A percentile compares a stretch with the other conserved stretches of the same genome.
phyloP scores from a whole-genome alignment of 257 asterid species.

The Rehmannia glutinosa region DNA sequence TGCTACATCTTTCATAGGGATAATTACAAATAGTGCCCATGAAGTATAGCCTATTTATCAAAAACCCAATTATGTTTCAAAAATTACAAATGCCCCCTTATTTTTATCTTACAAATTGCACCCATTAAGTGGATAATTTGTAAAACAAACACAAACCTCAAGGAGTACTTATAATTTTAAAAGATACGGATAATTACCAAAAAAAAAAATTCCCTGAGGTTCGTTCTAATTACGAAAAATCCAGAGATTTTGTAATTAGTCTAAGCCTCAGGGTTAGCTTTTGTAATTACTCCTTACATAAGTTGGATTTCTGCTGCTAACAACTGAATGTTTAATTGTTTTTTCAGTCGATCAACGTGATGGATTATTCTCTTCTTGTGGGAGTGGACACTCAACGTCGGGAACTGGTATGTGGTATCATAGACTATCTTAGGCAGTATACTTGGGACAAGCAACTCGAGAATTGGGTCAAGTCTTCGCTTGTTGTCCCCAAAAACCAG shows the following conservation, averaged over 20 bases:
- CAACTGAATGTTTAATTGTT: not conserved
- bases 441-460: conserved; percentile 98
- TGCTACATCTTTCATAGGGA: too few relatives aligned
- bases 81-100: too few relatives aligned
- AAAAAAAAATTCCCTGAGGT: too few relatives aligned
- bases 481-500: conserved; percentile 76
- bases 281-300: not conserved
- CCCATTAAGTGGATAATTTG: too few relatives aligned
- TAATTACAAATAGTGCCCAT: not conserved
- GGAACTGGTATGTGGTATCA: conserved; percentile 88
- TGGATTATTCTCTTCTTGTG: conserved; percentile 95
- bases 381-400: conserved; percentile 73
- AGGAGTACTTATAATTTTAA: too few relatives aligned
- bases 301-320: not conserved
- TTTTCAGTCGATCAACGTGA: conserved; percentile 73
- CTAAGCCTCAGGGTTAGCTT: too few relatives aligned
- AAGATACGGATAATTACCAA: too few relatives aligned
- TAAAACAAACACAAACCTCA: too few relatives aligned
- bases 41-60: not conserved
- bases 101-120: too few relatives aligned
- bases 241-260: too few relatives aligned
- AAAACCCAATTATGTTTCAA: too few relatives aligned
- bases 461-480: conserved; percentile 90
- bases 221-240: too few relatives aligned
- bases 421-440: conserved; percentile 92